Evolutionary conservation across 768 basidiomycete species (phyloP).

Genomic region (Tylopilus sp.): DNA sequence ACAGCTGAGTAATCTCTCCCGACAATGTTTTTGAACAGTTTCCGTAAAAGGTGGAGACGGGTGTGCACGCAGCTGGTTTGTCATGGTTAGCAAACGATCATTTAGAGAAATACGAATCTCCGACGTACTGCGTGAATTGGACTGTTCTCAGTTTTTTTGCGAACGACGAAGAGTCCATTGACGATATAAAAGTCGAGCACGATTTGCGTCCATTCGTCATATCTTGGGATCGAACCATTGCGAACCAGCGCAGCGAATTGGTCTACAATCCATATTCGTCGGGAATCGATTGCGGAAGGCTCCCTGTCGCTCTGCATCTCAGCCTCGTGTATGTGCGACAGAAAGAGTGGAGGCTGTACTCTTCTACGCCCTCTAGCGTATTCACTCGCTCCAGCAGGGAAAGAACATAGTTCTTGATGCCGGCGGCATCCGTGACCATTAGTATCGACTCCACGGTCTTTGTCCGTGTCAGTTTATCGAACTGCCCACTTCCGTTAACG

Average conservation of each 20-base stretch:
- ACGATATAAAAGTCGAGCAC: constrained; percentile 81
- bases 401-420: constrained; percentile 73
- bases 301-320: constrained; percentile 33
- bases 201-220: constrained; percentile 70
- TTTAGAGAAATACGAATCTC: neutral
- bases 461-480: constrained; percentile 88
- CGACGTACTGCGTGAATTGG: constrained; percentile 54
- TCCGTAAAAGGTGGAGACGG: constrained; percentile 75
- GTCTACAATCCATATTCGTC: constrained; percentile 81
- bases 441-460: constrained; percentile 89
- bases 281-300: constrained; percentile 47
- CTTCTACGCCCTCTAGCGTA: constrained; percentile 38
- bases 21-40: constrained; percentile 60
- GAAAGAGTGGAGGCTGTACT: constrained; percentile 34
- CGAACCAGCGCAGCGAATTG: constrained; percentile 77
- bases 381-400: constrained; percentile 67
- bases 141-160: constrained; percentile 71
- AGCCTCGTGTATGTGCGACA: constrained; percentile 5
- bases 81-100: neutral
- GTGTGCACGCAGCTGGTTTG: constrained; percentile 46
- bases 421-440: constrained; percentile 64
- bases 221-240: constrained; percentile 75
- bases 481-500: constrained; percentile 78
- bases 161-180: constrained; percentile 75
- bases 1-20: constrained; percentile 65